Evolutionary conservation across 257 asterid genomes (phyloP).

Genomic region (Plectranthus barbatus): DNA sequence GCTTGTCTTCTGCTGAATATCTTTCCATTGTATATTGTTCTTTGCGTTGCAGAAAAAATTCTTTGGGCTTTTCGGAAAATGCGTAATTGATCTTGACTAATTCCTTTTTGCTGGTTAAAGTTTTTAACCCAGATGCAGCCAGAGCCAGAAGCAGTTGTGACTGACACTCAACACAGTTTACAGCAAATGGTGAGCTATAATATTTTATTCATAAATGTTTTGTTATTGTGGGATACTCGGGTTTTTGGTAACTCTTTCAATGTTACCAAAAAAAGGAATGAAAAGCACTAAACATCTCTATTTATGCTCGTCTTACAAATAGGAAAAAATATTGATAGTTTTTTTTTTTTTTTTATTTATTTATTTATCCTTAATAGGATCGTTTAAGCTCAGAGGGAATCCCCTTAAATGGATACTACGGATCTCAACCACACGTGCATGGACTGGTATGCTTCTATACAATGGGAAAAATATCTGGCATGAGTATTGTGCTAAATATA

Average conservation of each 20-base stretch:
- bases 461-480: background rate
- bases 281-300: background rate
- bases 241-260: background rate
- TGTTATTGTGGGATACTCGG: background rate
- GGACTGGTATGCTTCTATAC: conserved; percentile 59
- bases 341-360: conserved; percentile 12
- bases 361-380: too few species aligned
- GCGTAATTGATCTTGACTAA: background rate
- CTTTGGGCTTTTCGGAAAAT: background rate
- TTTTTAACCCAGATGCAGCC: conserved; percentile 47
- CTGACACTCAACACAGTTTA: conserved; percentile 53
- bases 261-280: background rate
- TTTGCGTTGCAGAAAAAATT: background rate
- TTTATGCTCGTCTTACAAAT: background rate
- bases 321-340: background rate
- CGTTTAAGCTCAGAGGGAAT: conserved; percentile 61
- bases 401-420: conserved; percentile 65
- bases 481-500: background rate
- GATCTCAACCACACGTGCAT: conserved; percentile 77
- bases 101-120: background rate
- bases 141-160: conserved; percentile 50
- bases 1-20: conserved; percentile 4
- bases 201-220: background rate
- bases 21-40: conserved; percentile 4
- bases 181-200: conserved; percentile 54